phyloP scores from a whole-genome alignment of 2,329 filamentous ascomycete species.

The Scytalidium lignicola region DNA sequence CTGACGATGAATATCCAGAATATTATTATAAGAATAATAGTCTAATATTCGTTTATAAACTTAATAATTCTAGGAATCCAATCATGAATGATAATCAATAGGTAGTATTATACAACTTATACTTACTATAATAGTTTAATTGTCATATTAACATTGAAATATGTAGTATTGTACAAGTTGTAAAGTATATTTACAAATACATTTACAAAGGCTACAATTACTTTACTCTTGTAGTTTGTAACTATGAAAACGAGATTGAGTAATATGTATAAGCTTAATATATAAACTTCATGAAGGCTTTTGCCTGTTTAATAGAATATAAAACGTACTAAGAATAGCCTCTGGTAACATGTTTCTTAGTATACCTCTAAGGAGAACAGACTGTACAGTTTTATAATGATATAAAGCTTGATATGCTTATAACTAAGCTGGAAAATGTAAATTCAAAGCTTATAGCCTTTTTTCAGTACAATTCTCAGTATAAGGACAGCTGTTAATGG shows the following conservation, averaged over 20 bases:
- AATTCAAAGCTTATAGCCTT: no score
- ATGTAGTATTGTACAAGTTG: no score
- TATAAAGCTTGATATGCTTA: no score
- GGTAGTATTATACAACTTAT: conserved; percentile 8
- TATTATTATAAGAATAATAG: no score
- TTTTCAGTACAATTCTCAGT: no score
- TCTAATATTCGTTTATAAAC: no score
- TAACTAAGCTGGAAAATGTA: no score
- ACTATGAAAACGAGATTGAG: conserved; percentile 4
- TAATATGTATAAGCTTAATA: conserved; percentile 7
- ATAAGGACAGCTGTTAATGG: not conserved
- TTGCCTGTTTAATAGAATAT: no score
- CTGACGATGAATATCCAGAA: no score
- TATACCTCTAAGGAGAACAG: conserved; percentile 3
- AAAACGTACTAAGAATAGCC: conserved; percentile 5
- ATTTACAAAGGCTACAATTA: conserved; percentile 9
- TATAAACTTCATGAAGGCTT: conserved; percentile 3
- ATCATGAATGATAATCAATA: conserved; percentile 3
- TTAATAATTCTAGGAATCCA: no score
- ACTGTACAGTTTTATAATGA: no score
- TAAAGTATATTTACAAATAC: conserved; percentile 13
- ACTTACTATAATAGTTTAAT: conserved; percentile 4
- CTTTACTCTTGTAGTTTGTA: not conserved
- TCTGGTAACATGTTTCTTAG: conserved; percentile 1
- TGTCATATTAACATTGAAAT: no score